A percentile compares a stretch with the other conserved stretches of the same genome.
Conservation (phyloP, 2,329 filamentous ascomycete species). For the Paracamarosporium sp. region DNA sequence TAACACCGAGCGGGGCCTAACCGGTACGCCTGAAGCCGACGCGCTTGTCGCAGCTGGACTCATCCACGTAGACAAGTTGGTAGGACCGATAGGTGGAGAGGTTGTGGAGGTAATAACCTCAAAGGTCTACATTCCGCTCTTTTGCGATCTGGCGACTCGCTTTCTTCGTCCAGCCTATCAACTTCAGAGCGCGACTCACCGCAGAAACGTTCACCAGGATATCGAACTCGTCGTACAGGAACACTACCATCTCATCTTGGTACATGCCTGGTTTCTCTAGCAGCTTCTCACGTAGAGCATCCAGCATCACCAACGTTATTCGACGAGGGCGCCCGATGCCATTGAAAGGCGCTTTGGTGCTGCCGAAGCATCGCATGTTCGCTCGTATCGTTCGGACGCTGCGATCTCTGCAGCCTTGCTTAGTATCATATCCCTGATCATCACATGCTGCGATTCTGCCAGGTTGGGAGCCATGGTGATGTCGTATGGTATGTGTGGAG, state of each 20-base stretch:
- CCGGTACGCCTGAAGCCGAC: conserved; percentile 17
- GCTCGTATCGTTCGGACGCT: too few relatives aligned
- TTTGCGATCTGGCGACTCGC: conserved; percentile 35
- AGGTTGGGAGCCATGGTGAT: too few relatives aligned
- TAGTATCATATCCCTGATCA: too few relatives aligned
- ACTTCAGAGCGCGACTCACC: conserved; percentile 29
- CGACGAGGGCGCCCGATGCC: too few relatives aligned
- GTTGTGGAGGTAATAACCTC: conserved; percentile 42
- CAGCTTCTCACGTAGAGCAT: too few relatives aligned
- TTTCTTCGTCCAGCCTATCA: conserved; percentile 39
- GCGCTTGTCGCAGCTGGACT: conserved; percentile 48
- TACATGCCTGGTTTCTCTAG: conserved; percentile 35
- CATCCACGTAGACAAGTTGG: conserved; percentile 45
- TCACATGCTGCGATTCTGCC: too few relatives aligned
- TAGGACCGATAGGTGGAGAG: conserved; percentile 40
- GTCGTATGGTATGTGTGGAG: too few relatives aligned
- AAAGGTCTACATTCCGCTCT: conserved; percentile 41
- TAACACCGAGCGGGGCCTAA: conserved; percentile 2
- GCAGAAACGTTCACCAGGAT: conserved; percentile 15
- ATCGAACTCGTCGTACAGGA: conserved; percentile 34
- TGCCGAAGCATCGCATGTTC: too few relatives aligned
- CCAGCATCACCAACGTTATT: too few relatives aligned
- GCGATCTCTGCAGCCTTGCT: too few relatives aligned
- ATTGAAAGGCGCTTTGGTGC: too few relatives aligned
- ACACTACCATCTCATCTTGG: conserved; percentile 31